Base-by-base conservation (phyloP, 108 stramenopile genomes). In the Skeletonema tropicum region DNA sequence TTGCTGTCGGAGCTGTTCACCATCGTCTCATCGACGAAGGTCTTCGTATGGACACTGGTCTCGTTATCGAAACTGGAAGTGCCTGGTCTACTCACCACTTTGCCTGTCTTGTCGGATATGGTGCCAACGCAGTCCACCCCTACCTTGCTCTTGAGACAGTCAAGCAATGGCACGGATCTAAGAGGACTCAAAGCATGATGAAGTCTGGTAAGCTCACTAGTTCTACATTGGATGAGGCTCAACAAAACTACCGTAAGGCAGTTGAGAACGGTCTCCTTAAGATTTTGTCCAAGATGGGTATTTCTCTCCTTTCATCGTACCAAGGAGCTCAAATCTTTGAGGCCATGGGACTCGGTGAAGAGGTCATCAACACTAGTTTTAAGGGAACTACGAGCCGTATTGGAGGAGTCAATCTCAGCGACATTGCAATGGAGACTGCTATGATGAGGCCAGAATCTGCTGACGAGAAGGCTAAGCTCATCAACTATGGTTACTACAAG, bases 301-400 rank as follows among this genome's bases (percentile, higher is more conserved):
- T 98, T 72, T 90, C 90, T n/a, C 80, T 96, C 10, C 86, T 98
- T n/a, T 86, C 96, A 21, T 95, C 94, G 3, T 98, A 98, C 75
- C 83, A 91, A 23, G 97, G 97, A 32, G 97, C 97, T 11, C 97
- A 98, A 86, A 97, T 98, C 62, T 98, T 98, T 64, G 98, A 98
- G 77, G 96, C 96, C 26, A 85, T 98, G 62, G 98, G 98, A 41
- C 81, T 98, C 42, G 86, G 89, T 13, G 88, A 91, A 45, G 96
- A 97, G 46, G 89, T 97, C 39, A 92, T 98, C 52, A 86, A 87
- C 19, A 74, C 78, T 36, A 87, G 93, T 87, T 98, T 98, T 89
- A 97, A 96, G 73, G 98, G 98, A 57, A 97, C 97, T 29, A 94
- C 94, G n/a, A 91, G 89, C 65, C 89, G 95, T 38, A 92, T 96